Base-by-base conservation (phyloP, 306 rosid genomes). In the Lathyrus aphaca region DNA sequence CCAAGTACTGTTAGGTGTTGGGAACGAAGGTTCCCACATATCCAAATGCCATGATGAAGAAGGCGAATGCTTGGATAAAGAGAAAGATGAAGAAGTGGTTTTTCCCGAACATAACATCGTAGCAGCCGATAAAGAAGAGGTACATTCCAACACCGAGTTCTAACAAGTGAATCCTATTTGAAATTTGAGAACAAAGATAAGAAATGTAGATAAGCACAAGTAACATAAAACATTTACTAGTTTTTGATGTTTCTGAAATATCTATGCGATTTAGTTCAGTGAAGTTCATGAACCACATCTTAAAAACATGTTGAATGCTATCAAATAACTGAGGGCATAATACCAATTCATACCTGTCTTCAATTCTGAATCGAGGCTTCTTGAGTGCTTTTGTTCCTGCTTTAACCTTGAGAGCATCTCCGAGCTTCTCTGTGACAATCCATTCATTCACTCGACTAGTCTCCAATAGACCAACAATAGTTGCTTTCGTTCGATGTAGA, bases 341-440 rank as follows among this genome's bases (percentile, higher is more conserved):
- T 10, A 32, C 49, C 2, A 8, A 59, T 23, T 63, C 51, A 27
- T 87, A 94, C 99, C 99, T 91, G 66, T 89, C 96, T 61, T 89
- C 92, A 58, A 94, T 70, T 64, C 75, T 94, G 79, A 91, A 80
- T 45, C 84, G 75, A 40, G 88, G 88, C 55, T 82, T 91, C 72
- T 69, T 86, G 43, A 83, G 83, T 50, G 86, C 70, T 83, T 91
- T 89, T 4, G 55, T 49, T 25, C 79, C 76, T 11, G 72, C 45
- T 77, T 86, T 91, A 42, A 40, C 55, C 81, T 88, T 91, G 69
- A 91, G 82, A 70, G 86, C 85, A 66, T 84, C 96, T 48, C 98
- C 99, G 23, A 94, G 88, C 64, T 94, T 94, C 82, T 94, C 99
- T 4, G 99, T 94, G 65, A 94, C 99, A 45, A 94, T 75, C 99